A percentile compares a stretch with the other conserved stretches of the same genome.
Evolutionary conservation across 768 basidiomycete genomes (phyloP).

Genomic region (Termitomyces sp.): DNA sequence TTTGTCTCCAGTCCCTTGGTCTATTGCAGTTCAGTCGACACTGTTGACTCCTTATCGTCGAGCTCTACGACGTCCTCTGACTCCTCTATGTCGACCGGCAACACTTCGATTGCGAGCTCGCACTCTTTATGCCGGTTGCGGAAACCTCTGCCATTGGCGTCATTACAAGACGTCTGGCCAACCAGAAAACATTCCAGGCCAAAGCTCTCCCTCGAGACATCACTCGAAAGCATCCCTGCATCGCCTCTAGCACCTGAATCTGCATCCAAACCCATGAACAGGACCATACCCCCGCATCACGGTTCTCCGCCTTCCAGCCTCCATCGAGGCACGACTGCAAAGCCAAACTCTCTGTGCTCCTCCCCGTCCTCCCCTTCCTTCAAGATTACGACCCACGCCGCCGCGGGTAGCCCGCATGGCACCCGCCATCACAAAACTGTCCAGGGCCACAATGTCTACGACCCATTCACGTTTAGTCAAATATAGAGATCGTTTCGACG

Average conservation of each 20-base stretch:
- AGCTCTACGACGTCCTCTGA: conserved; percentile 8
- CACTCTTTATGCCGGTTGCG: conserved; percentile 14
- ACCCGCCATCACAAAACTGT: too few species aligned
- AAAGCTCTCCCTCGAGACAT: conserved; percentile 15
- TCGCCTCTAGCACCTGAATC: conserved; percentile 14
- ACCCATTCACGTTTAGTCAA: too few species aligned
- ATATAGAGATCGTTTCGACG: too few species aligned
- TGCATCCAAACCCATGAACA: background rate
- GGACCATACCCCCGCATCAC: conserved; percentile 8
- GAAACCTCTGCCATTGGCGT: conserved; percentile 14
- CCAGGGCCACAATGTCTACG: too few species aligned
- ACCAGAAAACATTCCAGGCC: conserved; percentile 13
- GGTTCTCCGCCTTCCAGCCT: conserved; percentile 20
- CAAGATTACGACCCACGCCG: conserved; percentile 37
- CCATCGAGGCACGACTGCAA: conserved; percentile 32
- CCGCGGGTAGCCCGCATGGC: too few species aligned
- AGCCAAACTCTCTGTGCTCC: conserved; percentile 12
- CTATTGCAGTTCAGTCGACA: conserved; percentile 11
- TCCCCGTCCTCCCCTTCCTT: conserved; percentile 31
- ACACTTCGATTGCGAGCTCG: conserved; percentile 1
- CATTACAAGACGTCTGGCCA: conserved; percentile 4
- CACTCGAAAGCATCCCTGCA: conserved; percentile 24
- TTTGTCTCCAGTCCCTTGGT: conserved; percentile 10
- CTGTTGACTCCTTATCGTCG: conserved; percentile 20
- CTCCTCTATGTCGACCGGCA: background rate